Base-by-base conservation (phyloP, 495 filamentous ascomycete species). In the Annulohypoxylon moriforme region DNA sequence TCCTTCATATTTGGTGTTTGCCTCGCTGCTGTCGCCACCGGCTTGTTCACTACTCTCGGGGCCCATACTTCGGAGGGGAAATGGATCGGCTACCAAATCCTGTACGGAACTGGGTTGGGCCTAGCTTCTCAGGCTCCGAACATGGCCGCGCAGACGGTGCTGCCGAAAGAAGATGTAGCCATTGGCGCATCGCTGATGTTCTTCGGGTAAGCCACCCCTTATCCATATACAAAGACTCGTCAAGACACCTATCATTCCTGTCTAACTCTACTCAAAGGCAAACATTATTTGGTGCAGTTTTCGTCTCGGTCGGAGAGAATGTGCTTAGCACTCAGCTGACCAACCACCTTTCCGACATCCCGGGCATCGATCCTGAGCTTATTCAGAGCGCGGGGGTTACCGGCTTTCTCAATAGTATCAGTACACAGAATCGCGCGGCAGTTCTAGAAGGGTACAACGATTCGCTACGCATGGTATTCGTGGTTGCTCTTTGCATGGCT, bases 41-140 rank as follows among this genome's bases (percentile, higher is more conserved):
- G 64, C 72, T 64, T 69, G 55, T 70, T 77, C 77, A 85, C 85
- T 3, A 93, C 89, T 0, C 84, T 90, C 7, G 73, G 67, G 20
- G 44, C 73, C 0, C 64, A 57, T 64, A 78, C 81, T 3, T 61
- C 68, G 16, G 67, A 69, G 11, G 60, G 66, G 5, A 62, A 82
- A 24, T 91, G 88, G 89, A 88, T 91, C 53, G 88, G 89, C 2
- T 90, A 87, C 71, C 88, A 91, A 63, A 75, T 89, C 31, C 25
- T 91, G 5, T 87, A 79, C 46, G 90, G 90, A 25, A 64, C 86
- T 0, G 89, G 89, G 16, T 65, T 87, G 4, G 90, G 89, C 1
- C 62, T 82, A 1, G 84, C 83, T 1, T 79, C 88, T 77, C 87
- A 90, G 20, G 56, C 24, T 0, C 56, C 56, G 5, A 25, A 18